phyloP scores from a whole-genome alignment of 2,329 filamentous ascomycete species.

The Albifimbria verrucaria region DNA sequence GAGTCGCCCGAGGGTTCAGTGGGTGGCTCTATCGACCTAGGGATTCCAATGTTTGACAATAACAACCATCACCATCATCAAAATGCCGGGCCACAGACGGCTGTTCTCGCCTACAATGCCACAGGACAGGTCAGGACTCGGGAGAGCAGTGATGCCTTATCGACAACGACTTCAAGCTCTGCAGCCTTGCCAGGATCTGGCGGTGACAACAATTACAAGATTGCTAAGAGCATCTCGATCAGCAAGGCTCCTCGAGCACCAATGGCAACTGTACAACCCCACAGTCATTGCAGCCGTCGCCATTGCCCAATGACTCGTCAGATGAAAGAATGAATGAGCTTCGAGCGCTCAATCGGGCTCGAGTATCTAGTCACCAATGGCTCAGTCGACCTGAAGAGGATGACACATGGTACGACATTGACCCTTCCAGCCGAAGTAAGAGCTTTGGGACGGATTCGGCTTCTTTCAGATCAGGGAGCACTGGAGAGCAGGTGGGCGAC shows the following conservation, averaged over 20 bases:
- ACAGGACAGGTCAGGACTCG: constrained; percentile 12
- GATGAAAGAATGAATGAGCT: constrained; percentile 20
- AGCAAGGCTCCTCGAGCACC: background rate
- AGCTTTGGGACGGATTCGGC: constrained; percentile 21
- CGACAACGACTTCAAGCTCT: constrained; percentile 30
- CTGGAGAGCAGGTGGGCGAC: constrained; percentile 27
- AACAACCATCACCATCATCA: constrained; percentile 17
- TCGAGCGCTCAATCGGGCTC: constrained; percentile 18
- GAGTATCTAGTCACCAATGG: constrained; percentile 18
- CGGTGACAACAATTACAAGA: constrained; percentile 2
- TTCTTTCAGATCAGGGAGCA: constrained; percentile 35
- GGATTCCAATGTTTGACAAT: constrained; percentile 24
- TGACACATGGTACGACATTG: constrained; percentile 21
- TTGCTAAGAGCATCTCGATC: constrained; percentile 8
- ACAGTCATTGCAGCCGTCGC: too few relatives aligned
- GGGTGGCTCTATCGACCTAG: constrained; percentile 22
- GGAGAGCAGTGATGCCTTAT: constrained; percentile 20
- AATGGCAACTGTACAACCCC: background rate
- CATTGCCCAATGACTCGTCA: too few relatives aligned
- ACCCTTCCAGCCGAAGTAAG: constrained; percentile 15
- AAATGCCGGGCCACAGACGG: constrained; percentile 12
- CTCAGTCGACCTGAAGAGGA: constrained; percentile 9
- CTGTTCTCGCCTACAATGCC: constrained; percentile 7
- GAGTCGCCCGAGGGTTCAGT: constrained; percentile 22
- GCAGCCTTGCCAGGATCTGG: constrained; percentile 22